Percentiles rank a stretch among this genome's conserved stretches.
Conservation (phyloP, 2,329 filamentous ascomycete genomes). For the Penicillium sp. region DNA sequence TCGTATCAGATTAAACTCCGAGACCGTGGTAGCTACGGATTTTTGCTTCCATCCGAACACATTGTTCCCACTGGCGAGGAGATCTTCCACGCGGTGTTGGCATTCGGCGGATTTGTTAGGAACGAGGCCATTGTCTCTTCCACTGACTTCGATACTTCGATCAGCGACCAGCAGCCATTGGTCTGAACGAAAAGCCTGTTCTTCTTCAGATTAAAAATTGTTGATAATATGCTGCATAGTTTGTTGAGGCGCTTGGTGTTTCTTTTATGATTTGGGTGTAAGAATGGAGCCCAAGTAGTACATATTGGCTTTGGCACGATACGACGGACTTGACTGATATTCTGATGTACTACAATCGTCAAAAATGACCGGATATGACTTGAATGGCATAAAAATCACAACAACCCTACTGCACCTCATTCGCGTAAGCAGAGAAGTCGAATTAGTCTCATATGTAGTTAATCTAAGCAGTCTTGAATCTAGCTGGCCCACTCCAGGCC, state of each 20-base stretch:
- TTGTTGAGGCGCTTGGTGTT: conserved; percentile 6
- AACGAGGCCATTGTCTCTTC: conserved; percentile 4
- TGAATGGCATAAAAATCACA: background rate
- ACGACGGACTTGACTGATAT: background rate
- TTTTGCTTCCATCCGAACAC: conserved; percentile 79
- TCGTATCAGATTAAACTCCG: conserved; percentile 92
- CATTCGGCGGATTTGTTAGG: conserved; percentile 70
- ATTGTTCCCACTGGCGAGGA: conserved; percentile 91
- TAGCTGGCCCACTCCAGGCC: conserved; percentile 10
- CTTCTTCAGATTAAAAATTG: background rate
- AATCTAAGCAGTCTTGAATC: conserved; percentile 12
- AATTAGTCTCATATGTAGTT: background rate
- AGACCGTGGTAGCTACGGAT: conserved; percentile 92
- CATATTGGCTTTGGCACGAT: conserved; percentile 5
- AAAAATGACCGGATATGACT: background rate
- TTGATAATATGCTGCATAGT: conserved; percentile 2
- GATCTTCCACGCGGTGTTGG: conserved; percentile 77
- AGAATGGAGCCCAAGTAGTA: background rate
- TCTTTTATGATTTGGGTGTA: background rate
- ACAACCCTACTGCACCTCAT: background rate
- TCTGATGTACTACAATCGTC: background rate
- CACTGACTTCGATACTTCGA: background rate
- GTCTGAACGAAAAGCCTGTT: background rate
- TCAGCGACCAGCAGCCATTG: conserved; percentile 6
- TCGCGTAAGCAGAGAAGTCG: background rate